Percentiles rank a stretch among this genome's conserved stretches.
These are phyloP conservation scores for Seiridium cupressi DNA, from an alignment of 2,329 filamentous ascomycete genomes.

Conservation along the genomic window DNA sequence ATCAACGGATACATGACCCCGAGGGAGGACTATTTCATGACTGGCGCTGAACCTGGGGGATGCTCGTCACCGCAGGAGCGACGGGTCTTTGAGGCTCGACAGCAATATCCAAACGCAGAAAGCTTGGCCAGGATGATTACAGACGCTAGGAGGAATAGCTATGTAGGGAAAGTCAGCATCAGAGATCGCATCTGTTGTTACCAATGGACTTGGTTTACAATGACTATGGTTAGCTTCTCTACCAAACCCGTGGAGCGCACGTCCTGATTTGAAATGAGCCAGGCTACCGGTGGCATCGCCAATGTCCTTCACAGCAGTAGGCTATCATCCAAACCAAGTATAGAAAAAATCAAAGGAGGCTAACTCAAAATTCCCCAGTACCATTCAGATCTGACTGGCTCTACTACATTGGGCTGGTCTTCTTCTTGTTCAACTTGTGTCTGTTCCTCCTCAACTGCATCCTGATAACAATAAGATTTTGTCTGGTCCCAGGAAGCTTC, in stretches of 20 bases:
- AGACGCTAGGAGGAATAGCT: conserved; percentile 22
- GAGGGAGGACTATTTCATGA: conserved; percentile 19
- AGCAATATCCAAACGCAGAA: conserved; percentile 16
- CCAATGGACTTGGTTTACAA: conserved; percentile 77
- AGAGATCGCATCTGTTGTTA: conserved; percentile 51
- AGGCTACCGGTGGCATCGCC: conserved; percentile 56
- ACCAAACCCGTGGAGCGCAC: not conserved
- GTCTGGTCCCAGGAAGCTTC: conserved; percentile 68
- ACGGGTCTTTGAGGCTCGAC: conserved; percentile 10
- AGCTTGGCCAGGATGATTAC: conserved; percentile 34
- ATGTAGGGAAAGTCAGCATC: conserved; percentile 36
- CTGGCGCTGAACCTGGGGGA: conserved; percentile 12
- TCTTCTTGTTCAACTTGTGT: conserved; percentile 62
- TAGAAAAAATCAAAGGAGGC: not conserved
- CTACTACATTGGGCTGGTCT: conserved; percentile 54
- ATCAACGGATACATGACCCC: conserved; percentile 26
- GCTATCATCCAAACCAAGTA: conserved; percentile 14
- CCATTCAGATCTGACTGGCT: conserved; percentile 56
- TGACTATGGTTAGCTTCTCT: conserved; percentile 34
- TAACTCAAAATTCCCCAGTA: conserved; percentile 28
- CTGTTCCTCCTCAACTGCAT: conserved; percentile 63
- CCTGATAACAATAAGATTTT: conserved; percentile 68
- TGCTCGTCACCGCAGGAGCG: conserved; percentile 14
- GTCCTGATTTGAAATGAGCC: conserved; percentile 6
- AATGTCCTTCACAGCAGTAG: conserved; percentile 55